A percentile compares a stretch with the other conserved stretches of the same genome.
phyloP scores from a whole-genome alignment of 176 grass and related monocot genomes.

The Poa annua region DNA sequence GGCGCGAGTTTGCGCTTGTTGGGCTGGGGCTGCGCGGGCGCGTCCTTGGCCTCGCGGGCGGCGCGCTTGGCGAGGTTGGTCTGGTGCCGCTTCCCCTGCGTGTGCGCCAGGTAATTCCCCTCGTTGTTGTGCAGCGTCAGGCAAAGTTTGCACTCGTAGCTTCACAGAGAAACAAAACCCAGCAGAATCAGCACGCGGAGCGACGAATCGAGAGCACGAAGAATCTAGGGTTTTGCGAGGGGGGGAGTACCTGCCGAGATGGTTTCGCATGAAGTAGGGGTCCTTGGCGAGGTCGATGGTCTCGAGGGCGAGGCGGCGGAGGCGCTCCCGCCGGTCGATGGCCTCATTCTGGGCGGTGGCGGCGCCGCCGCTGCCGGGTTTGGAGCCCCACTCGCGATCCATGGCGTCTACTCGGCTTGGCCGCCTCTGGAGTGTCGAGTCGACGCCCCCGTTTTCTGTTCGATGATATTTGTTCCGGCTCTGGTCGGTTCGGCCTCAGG shows the following conservation, averaged over 20 bases:
- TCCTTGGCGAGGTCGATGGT: conserved; percentile 99
- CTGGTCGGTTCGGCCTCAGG: not conserved
- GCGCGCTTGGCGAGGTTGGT: conserved; percentile 97
- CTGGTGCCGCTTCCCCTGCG: conserved; percentile 96
- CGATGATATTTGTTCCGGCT: conserved; percentile 4
- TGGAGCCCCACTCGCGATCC: conserved; percentile 97
- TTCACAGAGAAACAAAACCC: conserved; percentile 23
- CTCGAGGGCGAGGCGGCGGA: conserved; percentile 91
- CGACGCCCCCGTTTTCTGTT: not conserved
- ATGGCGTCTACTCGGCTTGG: conserved; percentile 51
- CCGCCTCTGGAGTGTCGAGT: not conserved
- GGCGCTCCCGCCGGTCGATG: conserved; percentile 92
- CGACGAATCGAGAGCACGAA: conserved; percentile 4
- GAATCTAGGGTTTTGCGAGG: conserved; percentile 39
- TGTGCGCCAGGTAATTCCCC: conserved; percentile 97
- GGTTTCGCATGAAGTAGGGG: conserved; percentile 99
- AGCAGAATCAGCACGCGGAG: conserved; percentile 3
- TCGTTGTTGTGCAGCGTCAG: conserved; percentile 98
- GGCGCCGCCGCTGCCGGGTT: conserved; percentile 91
- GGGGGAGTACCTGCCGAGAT: conserved; percentile 75
- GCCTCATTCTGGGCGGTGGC: conserved; percentile 94
- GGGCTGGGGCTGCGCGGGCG: conserved; percentile 87
- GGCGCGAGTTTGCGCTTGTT: conserved; percentile 89
- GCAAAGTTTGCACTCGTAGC: conserved; percentile 96
- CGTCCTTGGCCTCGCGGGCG: conserved; percentile 90